Evolutionary conservation across 148 eudicot genomes (phyloP).

Genomic region (Rhododendron williamsianum): DNA sequence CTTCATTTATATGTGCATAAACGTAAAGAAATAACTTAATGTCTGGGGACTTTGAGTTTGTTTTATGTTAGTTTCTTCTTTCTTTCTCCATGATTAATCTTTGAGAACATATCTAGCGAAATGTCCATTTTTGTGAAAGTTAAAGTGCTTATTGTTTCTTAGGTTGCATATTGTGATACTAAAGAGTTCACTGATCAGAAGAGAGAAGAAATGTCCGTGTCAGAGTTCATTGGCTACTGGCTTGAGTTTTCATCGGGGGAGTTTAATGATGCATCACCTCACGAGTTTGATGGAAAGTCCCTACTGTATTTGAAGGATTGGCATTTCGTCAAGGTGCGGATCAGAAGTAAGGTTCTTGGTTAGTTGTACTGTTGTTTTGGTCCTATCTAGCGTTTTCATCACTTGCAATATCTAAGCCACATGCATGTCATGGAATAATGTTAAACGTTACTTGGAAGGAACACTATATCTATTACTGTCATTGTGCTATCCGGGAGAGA

Average conservation of each 20-base stretch:
- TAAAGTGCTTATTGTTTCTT: constrained; percentile 8
- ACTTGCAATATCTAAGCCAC: neutral
- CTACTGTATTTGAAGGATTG: constrained; percentile 86
- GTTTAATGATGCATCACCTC: constrained; percentile 14
- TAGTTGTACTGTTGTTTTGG: neutral
- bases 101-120: neutral
- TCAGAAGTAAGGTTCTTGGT: neutral
- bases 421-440: neutral
- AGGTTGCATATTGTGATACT: constrained; percentile 79
- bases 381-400: neutral
- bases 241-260: constrained; percentile 18
- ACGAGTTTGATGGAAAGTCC: constrained; percentile 28
- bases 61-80: neutral
- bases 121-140: neutral
- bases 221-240: constrained; percentile 73
- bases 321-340: constrained; percentile 92
- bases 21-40: neutral
- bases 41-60: neutral
- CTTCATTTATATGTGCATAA: neutral
- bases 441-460: neutral
- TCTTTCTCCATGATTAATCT: constrained; percentile 1
- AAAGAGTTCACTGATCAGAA: constrained; percentile 77
- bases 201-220: constrained; percentile 71
- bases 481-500: neutral
- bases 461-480: neutral